These are phyloP conservation scores for Pythium chondricola DNA, from an alignment of 352 stramenopile species.

Conservation along the genomic window DNA sequence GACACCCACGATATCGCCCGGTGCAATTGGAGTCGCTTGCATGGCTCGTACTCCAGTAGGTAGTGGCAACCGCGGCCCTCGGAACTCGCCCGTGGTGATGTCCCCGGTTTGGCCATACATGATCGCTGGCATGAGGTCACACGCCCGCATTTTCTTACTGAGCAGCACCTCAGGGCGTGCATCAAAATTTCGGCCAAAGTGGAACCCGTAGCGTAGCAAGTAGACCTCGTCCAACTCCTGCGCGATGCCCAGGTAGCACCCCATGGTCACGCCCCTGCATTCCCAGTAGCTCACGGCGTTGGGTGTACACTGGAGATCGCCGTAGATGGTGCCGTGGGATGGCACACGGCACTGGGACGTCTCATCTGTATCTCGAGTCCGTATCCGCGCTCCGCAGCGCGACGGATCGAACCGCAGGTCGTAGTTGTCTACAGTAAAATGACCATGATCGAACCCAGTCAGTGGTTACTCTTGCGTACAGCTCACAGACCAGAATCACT, in stretches of 20 bases:
- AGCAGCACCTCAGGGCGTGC: conserved; percentile 36
- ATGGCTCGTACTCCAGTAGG: conserved; percentile 35
- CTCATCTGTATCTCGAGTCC: conserved; percentile 32
- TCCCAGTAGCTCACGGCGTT: conserved; percentile 65
- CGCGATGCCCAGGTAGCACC: conserved; percentile 48
- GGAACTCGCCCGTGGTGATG: conserved; percentile 63
- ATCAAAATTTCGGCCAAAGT: conserved; percentile 19
- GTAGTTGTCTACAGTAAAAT: conserved; percentile 29
- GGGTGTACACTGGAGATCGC: conserved; percentile 30
- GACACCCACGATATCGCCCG: conserved; percentile 49
- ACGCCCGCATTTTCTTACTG: conserved; percentile 43
- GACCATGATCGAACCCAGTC: neutral
- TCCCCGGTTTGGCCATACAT: conserved; percentile 69
- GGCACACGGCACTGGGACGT: conserved; percentile 21
- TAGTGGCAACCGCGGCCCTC: conserved; percentile 39
- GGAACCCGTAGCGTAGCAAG: conserved; percentile 32
- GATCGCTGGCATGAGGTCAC: conserved; percentile 61
- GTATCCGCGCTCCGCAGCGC: conserved; percentile 38
- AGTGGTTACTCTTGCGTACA: neutral
- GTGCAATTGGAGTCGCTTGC: conserved; percentile 37
- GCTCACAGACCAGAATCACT: conserved; percentile 5
- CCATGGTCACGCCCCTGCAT: conserved; percentile 49
- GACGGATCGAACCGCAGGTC: conserved; percentile 38
- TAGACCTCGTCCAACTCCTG: conserved; percentile 28
- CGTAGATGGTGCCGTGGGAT: conserved; percentile 36